Conservation (phyloP, 2,329 filamentous ascomycete species). For the Pleoardoris graminearum region DNA sequence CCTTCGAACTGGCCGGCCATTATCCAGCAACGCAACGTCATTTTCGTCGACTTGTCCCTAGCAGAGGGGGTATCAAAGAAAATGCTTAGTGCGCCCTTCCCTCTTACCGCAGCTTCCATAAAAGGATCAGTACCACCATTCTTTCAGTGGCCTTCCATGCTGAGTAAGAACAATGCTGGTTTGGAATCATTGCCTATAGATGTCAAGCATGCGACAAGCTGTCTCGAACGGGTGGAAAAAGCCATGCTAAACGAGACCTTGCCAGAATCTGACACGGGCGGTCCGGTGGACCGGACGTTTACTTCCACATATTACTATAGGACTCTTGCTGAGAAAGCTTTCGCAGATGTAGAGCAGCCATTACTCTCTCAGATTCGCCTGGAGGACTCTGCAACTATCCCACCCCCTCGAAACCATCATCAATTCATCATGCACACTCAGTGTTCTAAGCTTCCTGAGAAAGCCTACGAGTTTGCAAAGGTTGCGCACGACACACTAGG, state of each 20-base stretch:
- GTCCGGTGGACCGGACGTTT: constrained; percentile 27
- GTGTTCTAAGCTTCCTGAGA: constrained; percentile 12
- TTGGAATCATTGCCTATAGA: neutral
- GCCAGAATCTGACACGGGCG: constrained; percentile 1
- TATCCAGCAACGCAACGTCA: constrained; percentile 15
- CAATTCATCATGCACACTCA: constrained; percentile 20
- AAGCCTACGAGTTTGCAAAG: constrained; percentile 16
- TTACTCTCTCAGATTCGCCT: constrained; percentile 7
- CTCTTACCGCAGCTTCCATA: neutral
- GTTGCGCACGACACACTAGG: constrained; percentile 19
- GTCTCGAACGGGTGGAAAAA: constrained; percentile 32
- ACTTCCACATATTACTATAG: constrained; percentile 32
- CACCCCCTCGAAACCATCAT: constrained; percentile 16
- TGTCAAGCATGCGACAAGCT: constrained; percentile 10
- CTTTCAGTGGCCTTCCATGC: constrained; percentile 29
- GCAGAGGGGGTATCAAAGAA: constrained; percentile 6
- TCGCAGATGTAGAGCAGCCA: constrained; percentile 7
- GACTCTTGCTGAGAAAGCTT: constrained; percentile 20
- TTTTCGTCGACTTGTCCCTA: constrained; percentile 28
- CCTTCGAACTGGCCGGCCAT: constrained; percentile 28
- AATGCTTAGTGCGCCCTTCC: neutral
- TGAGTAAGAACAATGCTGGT: neutral
- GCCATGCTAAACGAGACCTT: constrained; percentile 24
- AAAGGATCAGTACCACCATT: constrained; percentile 25
- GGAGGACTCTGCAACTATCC: neutral